These are phyloP conservation scores for Ophiostoma tasmaniense DNA, from an alignment of 2,329 filamentous ascomycete species.

Conservation along the genomic window DNA sequence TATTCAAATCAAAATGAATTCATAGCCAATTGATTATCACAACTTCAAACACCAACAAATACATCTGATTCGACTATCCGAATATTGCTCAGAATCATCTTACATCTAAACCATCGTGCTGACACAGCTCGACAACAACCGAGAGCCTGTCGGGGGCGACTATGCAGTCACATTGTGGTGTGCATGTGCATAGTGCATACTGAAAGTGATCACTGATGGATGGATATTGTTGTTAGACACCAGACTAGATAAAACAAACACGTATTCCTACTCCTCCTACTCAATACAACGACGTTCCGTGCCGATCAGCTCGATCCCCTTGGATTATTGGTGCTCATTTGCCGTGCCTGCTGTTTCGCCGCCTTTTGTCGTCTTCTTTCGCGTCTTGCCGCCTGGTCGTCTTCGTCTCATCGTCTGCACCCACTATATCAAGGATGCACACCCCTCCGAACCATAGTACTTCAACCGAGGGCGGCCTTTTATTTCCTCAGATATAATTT, in stretches of 20 bases:
- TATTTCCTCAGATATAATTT: not conserved
- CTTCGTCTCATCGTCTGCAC: not conserved
- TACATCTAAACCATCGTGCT: not conserved
- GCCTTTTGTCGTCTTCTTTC: not conserved
- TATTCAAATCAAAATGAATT: too few relatives aligned
- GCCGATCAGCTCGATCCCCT: not conserved
- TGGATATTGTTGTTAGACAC: not conserved
- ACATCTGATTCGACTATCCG: not conserved
- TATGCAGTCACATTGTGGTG: slow-evolving; percentile 4
- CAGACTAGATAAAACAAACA: not conserved
- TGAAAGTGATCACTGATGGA: not conserved
- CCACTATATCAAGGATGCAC: not conserved
- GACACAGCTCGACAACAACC: not conserved
- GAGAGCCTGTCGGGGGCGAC: slow-evolving; percentile 4
- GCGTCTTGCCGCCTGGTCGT: not conserved
- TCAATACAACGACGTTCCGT: not conserved
- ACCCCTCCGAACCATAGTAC: not conserved
- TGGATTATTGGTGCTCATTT: not conserved
- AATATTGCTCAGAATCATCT: not conserved
- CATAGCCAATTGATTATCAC: too few relatives aligned
- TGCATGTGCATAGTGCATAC: not conserved
- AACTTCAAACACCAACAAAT: not conserved
- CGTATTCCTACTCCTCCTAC: not conserved
- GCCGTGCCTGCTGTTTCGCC: not conserved
- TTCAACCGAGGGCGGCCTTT: not conserved